These are phyloP conservation scores for Sanguinoderma infundibulare DNA, from an alignment of 1,284 basidiomycete species.

Conservation along the genomic window DNA sequence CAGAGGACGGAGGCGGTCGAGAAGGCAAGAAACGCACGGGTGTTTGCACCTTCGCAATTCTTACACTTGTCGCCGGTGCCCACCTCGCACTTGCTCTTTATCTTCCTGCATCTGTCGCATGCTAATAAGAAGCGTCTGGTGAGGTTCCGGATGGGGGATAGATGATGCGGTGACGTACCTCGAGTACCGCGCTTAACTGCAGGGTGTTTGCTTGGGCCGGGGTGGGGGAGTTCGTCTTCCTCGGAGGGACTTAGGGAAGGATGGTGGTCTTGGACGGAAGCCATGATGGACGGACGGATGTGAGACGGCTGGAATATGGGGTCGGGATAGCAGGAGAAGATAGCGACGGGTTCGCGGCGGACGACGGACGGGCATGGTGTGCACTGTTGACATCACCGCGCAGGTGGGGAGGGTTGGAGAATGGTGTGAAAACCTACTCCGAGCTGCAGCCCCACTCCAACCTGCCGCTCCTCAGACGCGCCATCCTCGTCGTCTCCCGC, in stretches of 20 bases:
- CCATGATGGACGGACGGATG: slow-evolving; percentile 8
- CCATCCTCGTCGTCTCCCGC: no score
- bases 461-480: no score
- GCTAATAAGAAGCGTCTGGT: slow-evolving; percentile 49
- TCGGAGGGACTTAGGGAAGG: slow-evolving; percentile 22
- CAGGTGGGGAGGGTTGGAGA: neutral
- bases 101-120: slow-evolving; percentile 85
- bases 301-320: slow-evolving; percentile 6
- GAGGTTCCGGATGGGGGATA: neutral
- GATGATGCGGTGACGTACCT: slow-evolving; percentile 44
- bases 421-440: slow-evolving; percentile 1
- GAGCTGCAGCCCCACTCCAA: no score
- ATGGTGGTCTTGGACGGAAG: slow-evolving; percentile 17
- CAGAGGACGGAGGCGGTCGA: neutral
- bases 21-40: slow-evolving; percentile 45
- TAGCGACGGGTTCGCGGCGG: neutral
- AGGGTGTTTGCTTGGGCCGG: slow-evolving; percentile 22
- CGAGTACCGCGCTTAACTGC: slow-evolving; percentile 65
- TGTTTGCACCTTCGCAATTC: slow-evolving; percentile 66
- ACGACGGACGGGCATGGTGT: neutral
- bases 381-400: slow-evolving; percentile 24
- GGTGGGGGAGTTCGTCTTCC: slow-evolving; percentile 24
- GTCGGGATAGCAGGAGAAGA: neutral
- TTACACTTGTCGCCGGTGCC: slow-evolving; percentile 63
- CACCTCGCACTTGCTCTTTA: slow-evolving; percentile 85